phyloP scores from a whole-genome alignment of 139 green algal species.

The Edaphochlamys debaryana region DNA sequence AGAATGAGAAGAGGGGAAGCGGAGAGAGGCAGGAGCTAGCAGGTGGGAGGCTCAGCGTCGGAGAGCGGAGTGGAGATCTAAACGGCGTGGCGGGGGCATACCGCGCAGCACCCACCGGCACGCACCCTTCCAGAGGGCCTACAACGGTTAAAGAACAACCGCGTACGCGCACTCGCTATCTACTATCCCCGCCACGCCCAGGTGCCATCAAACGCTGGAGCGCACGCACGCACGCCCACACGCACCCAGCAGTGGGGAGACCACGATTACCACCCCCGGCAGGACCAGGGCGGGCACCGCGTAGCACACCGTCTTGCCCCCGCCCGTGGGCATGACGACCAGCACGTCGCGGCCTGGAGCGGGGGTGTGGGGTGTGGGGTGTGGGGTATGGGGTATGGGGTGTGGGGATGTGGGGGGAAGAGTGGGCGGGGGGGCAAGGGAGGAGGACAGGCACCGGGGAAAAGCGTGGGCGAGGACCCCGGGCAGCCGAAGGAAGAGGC shows the following conservation, averaged over 20 bases:
- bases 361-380: too few species aligned
- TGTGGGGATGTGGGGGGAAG: neutral
- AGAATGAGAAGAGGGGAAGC: too few species aligned
- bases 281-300: conserved; percentile 44
- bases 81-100: too few species aligned
- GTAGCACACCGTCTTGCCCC: conserved; percentile 89
- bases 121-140: too few species aligned
- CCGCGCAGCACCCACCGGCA: too few species aligned
- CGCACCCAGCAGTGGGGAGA: conserved; percentile 64
- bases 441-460: neutral
- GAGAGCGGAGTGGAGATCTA: too few species aligned
- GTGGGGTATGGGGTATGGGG: neutral
- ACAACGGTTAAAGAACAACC: too few species aligned
- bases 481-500: too few species aligned
- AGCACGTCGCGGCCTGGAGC: conserved; percentile 73
- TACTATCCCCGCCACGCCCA: neutral
- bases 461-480: too few species aligned
- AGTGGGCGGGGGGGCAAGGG: neutral
- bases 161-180: neutral
- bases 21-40: neutral
- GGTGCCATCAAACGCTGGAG: neutral
- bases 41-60: neutral
- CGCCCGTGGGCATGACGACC: conserved; percentile 95
- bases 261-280: conserved; percentile 54
- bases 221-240: too few species aligned